Conservation (phyloP, 805 yeast species). For the Ogataea naganishii region DNA sequence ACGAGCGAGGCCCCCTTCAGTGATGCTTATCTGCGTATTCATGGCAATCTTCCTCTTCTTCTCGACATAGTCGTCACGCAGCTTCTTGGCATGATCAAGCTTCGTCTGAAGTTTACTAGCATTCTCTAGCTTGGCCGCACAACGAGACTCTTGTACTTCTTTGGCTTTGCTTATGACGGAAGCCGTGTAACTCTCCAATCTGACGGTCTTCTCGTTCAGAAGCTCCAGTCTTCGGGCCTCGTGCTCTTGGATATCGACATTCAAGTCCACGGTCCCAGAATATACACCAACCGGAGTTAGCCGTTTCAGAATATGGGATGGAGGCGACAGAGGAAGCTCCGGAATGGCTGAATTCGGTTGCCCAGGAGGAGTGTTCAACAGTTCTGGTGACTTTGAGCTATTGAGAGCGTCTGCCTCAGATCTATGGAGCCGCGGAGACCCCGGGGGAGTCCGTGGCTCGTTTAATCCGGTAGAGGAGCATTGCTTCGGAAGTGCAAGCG, state of each 20-base stretch:
- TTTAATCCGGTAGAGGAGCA: no score
- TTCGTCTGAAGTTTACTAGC: constrained; percentile 7
- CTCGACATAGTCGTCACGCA: constrained; percentile 9
- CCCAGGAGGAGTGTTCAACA: no score
- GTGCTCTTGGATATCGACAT: constrained; percentile 11
- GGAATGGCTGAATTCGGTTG: no score
- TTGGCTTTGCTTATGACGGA: constrained; percentile 4
- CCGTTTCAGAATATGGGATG: constrained; percentile 11
- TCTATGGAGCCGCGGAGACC: no score
- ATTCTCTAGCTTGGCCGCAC: constrained; percentile 4
- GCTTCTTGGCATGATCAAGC: constrained; percentile 9
- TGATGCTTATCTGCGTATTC: no score
- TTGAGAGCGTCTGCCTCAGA: no score
- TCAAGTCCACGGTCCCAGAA: constrained; percentile 1
- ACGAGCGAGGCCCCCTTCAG: no score
- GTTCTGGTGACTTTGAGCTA: no score
- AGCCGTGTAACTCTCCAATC: constrained; percentile 7
- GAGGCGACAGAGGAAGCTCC: constrained; percentile 17
- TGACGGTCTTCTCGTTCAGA: constrained; percentile 5
- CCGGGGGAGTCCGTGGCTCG: no score
- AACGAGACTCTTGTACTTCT: constrained; percentile 3
- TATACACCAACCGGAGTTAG: constrained; percentile 12
- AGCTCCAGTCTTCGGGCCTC: constrained; percentile 9
- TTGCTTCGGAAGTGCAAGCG: no score
- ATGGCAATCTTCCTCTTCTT: constrained; percentile 12